Evolutionary conservation across 2,329 filamentous ascomycete species (phyloP), one percentile per base, ranked within the genome.

Genomic region (Fusarium humuli): DNA sequence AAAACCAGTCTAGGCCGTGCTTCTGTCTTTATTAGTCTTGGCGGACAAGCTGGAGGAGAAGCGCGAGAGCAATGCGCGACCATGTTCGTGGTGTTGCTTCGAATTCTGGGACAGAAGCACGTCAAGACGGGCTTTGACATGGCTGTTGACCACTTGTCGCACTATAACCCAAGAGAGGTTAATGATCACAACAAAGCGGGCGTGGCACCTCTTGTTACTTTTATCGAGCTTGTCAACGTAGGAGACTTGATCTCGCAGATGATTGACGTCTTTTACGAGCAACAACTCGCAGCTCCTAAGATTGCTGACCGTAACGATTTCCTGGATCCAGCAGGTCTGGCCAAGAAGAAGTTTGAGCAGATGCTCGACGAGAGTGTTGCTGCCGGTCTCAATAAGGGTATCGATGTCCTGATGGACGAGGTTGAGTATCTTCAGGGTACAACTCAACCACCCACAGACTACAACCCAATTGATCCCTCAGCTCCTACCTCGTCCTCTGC

Each of bases 331-430:
- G 93, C 94, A 0, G 92, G 92, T 32, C 91, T 98, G 74, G 94
- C 96, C 70, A 99, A 99, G 88, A 98, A 98, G 83, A 94, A 93
- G 71, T 99, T 98, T 75, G 96, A 99, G 84, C 94, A 98, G 78
- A 97, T 98, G 92, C 90, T 99, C 3, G 96, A 99, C 77, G 96
- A 98, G 81, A 93, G 93, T 65, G 96, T 99, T 10, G 96, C 96
- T 6, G 94, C 95, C 11, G 97, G 97, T 2, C 84, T 99, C 68
- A 98, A 98, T 81, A 98, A 97, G 82, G 96, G 96, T 70, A 98
- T 99, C 69, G 95, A 99, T 77, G 96, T 98, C 61, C 87, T 99
- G 45, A 98, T 99, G 92, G 94, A 97, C 75, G 96, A 99, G 82
- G 94, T 98, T 29, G 96, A 99, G 79, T 98, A 97, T 77, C 87